Evolutionary conservation across 2,329 filamentous ascomycete genomes (phyloP), one percentile per base, ranked within the genome.

Genomic region (Fusarium veterinarium): DNA sequence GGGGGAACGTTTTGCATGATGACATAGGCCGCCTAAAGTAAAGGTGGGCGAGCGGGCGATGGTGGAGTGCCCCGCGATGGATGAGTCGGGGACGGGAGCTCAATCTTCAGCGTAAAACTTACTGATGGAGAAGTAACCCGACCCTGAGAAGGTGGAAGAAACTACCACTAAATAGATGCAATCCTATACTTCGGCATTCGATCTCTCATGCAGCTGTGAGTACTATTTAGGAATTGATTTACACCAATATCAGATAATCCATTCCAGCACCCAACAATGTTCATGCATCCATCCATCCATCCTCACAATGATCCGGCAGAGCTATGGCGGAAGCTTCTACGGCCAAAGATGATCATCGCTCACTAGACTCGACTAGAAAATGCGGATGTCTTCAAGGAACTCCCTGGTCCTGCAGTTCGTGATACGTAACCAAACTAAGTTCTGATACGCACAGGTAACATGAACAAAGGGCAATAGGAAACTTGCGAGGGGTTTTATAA

Each of bases 11-110:
- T 70, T 72, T 66, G 57, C 57, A 71, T 73, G 71, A 73, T 73
- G 71, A 73, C 71, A 73, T 73, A 71, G 70, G 59, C 53, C 30
- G 41, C 52, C 46, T 23, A 37, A 33, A 35, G 16, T 19, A 35
- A 23, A 49, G 31, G 48, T 25, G 38, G 14, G 38, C 13, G n/a
- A n/a, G 30, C 31, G 56, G 61, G 37, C 17, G 38, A 35, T 60
- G 46, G 71, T 71, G 71, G 71, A 71, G 71, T 73, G 67, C 67
- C 71, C 71, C 71, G 71, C 71, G 71, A 72, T 25, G 42, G 25
- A 45, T 45, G 23, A 19, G 42, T 16, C 35, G 37, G 30, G 31
- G 38, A 19, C 41, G n/a, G 28, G 57, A 40, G 31, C 55, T 63
- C 40, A 56, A 57, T 33, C 28, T 55, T 37, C 48, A 69, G 37